phyloP scores from a whole-genome alignment of 768 basidiomycete species.

The Gyrodon lividus region DNA sequence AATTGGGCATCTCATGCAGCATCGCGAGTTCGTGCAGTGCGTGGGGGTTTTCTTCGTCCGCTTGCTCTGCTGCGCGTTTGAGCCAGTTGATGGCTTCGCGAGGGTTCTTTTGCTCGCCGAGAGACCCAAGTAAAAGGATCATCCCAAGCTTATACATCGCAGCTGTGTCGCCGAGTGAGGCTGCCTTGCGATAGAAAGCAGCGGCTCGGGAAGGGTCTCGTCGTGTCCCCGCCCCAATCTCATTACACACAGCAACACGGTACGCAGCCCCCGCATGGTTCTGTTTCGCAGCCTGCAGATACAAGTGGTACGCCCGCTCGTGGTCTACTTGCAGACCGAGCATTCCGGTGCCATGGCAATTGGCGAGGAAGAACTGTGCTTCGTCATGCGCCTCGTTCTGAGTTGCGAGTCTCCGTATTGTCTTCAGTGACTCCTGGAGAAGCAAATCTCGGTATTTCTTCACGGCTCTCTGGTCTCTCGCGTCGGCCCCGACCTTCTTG shows the following conservation, averaged over 20 bases:
- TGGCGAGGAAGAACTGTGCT: slow-evolving; percentile 98
- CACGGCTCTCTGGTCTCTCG: slow-evolving; percentile 77
- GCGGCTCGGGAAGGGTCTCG: slow-evolving; percentile 86
- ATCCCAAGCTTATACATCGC: slow-evolving; percentile 99
- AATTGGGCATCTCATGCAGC: slow-evolving; percentile 72
- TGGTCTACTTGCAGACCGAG: slow-evolving; percentile 97
- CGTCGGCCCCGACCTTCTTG: slow-evolving; percentile 76
- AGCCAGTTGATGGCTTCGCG: slow-evolving; percentile 95
- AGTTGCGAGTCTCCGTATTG: slow-evolving; percentile 88
- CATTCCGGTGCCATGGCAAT: slow-evolving; percentile 93
- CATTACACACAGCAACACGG: slow-evolving; percentile 97
- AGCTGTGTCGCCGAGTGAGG: slow-evolving; percentile 92
- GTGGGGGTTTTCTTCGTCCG: slow-evolving; percentile 97
- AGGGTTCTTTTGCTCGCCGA: slow-evolving; percentile 81
- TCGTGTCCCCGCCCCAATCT: slow-evolving; percentile 94
- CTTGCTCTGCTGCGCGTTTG: slow-evolving; percentile 91
- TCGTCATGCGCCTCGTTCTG: slow-evolving; percentile 91
- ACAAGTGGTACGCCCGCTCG: slow-evolving; percentile 95
- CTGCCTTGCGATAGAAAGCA: slow-evolving; percentile 95
- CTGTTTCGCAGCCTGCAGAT: slow-evolving; percentile 95
- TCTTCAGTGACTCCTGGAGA: slow-evolving; percentile 86
- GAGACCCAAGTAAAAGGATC: slow-evolving; percentile 82
- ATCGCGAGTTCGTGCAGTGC: slow-evolving; percentile 94
- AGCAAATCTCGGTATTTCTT: slow-evolving; percentile 90
- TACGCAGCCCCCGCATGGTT: slow-evolving; percentile 95